Evolutionary conservation across 257 asterid species (phyloP).

Genomic region (Solanum etuberosum): DNA sequence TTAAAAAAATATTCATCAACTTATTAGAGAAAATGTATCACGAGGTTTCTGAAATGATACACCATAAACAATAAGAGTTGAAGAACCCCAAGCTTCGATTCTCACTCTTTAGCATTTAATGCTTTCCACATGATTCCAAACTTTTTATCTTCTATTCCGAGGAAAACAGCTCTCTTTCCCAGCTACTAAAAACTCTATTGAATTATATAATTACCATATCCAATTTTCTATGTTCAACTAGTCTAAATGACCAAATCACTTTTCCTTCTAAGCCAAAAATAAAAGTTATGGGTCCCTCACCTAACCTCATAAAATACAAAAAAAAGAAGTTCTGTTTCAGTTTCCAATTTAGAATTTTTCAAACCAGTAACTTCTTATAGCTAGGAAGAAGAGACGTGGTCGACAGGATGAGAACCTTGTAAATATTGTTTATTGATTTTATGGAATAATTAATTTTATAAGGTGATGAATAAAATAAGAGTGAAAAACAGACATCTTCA

Average conservation of each 20-base stretch:
- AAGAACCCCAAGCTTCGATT: slow-evolving; percentile 49
- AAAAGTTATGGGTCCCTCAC: slow-evolving; percentile 14
- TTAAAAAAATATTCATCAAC: not conserved
- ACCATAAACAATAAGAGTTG: slow-evolving; percentile 25
- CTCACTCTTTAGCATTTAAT: slow-evolving; percentile 72
- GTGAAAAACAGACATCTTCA: slow-evolving; percentile 94
- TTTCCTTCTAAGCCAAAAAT: not conserved
- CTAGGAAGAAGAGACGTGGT: slow-evolving; percentile 33
- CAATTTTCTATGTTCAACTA: slow-evolving; percentile 1
- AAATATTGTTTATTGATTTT: slow-evolving; percentile 42
- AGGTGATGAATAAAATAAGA: slow-evolving; percentile 36
- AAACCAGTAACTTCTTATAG: slow-evolving; percentile 24
- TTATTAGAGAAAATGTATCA: slow-evolving; percentile 36
- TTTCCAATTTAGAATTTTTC: slow-evolving; percentile 23
- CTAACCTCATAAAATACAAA: slow-evolving; percentile 26
- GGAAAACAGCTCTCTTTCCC: slow-evolving; percentile 51
- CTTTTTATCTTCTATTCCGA: slow-evolving; percentile 70
- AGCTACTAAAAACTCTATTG: slow-evolving; percentile 19
- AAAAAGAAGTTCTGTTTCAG: slow-evolving; percentile 10
- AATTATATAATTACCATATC: not conserved
- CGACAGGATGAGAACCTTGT: slow-evolving; percentile 85
- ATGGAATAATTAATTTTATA: slow-evolving; percentile 18
- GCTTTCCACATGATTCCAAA: slow-evolving; percentile 93
- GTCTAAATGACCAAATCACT: slow-evolving; percentile 1
- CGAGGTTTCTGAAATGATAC: slow-evolving; percentile 59